Conservation (phyloP, 441 rosid species). For the Jatropha multifida region DNA sequence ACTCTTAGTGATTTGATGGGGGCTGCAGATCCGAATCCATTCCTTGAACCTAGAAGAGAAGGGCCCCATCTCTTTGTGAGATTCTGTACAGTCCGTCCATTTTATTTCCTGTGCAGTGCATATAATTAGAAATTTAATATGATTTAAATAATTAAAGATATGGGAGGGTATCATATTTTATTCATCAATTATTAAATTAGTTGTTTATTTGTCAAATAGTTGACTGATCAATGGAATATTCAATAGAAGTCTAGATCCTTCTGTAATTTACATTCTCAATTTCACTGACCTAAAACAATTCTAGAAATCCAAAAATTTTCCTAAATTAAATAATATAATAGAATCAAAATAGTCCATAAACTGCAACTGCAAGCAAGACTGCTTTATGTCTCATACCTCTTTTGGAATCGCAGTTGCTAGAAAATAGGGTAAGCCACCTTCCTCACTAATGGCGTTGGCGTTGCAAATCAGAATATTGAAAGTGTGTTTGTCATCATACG, state of each 20-base stretch:
- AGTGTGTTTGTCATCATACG: not conserved
- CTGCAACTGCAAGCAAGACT: too few species aligned
- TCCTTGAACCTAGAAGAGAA: conserved; percentile 24
- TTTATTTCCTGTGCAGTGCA: not conserved
- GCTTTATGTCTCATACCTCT: too few species aligned
- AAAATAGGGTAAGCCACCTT: not conserved
- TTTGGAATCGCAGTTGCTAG: not conserved
- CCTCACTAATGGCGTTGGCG: not conserved
- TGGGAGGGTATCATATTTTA: not conserved
- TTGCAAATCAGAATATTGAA: not conserved
- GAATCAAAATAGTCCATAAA: too few species aligned
- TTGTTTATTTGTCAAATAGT: not conserved
- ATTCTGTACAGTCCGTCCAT: conserved; percentile 10
- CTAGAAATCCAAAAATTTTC: too few species aligned
- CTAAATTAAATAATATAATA: too few species aligned
- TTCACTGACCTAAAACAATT: too few species aligned
- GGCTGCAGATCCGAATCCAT: conserved; percentile 32
- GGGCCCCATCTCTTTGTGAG: not conserved
- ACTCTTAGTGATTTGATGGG: conserved; percentile 37
- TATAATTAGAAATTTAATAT: not conserved
- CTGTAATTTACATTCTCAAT: too few species aligned
- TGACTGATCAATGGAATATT: not conserved
- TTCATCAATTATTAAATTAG: not conserved
- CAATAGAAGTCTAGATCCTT: too few species aligned
- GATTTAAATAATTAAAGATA: not conserved